Conservation (phyloP, 2,329 filamentous ascomycete genomes). For the Sclerotinia nivalis region DNA sequence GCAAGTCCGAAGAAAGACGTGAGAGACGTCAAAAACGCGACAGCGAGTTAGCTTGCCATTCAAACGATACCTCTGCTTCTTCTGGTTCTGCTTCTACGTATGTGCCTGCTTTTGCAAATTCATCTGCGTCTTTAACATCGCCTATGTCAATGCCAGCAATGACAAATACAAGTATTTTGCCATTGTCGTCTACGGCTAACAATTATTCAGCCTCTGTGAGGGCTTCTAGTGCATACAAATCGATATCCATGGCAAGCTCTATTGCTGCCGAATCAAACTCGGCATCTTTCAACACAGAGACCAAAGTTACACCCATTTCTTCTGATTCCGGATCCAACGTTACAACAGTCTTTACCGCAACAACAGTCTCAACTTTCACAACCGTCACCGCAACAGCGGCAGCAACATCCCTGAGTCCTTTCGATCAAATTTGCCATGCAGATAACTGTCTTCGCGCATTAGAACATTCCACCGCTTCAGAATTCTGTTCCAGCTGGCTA, state of each 20-base stretch:
- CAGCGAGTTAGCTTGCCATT: not conserved
- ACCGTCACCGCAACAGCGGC: not conserved
- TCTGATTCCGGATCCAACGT: not conserved
- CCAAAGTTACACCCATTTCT: not conserved
- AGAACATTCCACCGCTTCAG: not conserved
- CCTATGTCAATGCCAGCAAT: not conserved
- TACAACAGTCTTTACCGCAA: conserved; percentile 1
- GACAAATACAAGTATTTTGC: not conserved
- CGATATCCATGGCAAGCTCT: not conserved
- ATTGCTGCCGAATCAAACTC: not conserved
- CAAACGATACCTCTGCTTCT: not conserved
- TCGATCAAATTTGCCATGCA: not conserved
- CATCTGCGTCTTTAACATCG: not conserved
- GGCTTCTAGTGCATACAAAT: not conserved
- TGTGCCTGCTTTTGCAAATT: not conserved
- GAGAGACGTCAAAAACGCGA: conserved; percentile 18
- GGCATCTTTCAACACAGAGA: not conserved
- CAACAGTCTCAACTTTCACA: not conserved
- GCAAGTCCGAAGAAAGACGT: conserved; percentile 6
- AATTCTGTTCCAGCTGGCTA: conserved; percentile 4
- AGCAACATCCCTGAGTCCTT: too few species aligned
- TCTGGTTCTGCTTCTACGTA: not conserved
- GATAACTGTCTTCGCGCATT: not conserved
- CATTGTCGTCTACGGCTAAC: not conserved
- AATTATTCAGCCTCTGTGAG: not conserved